Percentiles rank a stretch among this genome's conserved stretches.
phyloP scores from a whole-genome alignment of 768 basidiomycete genomes.

The Cyclocybe aegerita region DNA sequence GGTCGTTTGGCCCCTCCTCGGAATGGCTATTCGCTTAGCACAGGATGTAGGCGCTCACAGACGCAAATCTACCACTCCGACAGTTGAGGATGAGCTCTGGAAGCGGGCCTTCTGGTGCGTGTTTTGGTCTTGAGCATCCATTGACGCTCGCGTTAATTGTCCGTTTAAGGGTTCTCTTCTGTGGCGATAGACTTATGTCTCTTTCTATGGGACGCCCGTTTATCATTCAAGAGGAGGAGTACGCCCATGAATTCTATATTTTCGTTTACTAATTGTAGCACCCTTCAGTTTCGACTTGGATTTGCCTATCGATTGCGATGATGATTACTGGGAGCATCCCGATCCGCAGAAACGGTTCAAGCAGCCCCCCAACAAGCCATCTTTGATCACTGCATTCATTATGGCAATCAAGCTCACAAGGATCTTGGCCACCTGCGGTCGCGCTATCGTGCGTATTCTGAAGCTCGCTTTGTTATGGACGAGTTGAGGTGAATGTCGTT shows the following conservation, averaged over 20 bases:
- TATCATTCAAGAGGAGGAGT: conserved; percentile 73
- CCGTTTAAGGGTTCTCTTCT: conserved; percentile 48
- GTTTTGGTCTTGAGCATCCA: neutral
- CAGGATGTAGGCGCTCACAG: conserved; percentile 72
- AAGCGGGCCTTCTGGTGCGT: conserved; percentile 58
- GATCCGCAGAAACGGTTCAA: conserved; percentile 55
- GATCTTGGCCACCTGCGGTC: conserved; percentile 29
- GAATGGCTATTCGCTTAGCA: conserved; percentile 61
- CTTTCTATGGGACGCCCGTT: conserved; percentile 59
- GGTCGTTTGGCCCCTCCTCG: conserved; percentile 58
- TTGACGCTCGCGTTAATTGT: no score
- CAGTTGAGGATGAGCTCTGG: conserved; percentile 64
- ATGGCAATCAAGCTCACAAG: conserved; percentile 49
- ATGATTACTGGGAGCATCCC: conserved; percentile 63
- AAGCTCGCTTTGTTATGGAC: no score
- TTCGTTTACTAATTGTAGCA: neutral
- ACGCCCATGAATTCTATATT: conserved; percentile 23
- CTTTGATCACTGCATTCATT: conserved; percentile 49
- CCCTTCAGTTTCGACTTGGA: conserved; percentile 62
- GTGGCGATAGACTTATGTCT: conserved; percentile 42
- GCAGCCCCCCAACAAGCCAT: conserved; percentile 58
- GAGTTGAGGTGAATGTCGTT: no score
- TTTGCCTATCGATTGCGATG: conserved; percentile 53
- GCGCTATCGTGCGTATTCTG: no score
- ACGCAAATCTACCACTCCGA: conserved; percentile 22